A percentile compares a stretch with the other conserved stretches of the same genome.
Conservation (phyloP, 129 eudicot species). For the Lonicera japonica region DNA sequence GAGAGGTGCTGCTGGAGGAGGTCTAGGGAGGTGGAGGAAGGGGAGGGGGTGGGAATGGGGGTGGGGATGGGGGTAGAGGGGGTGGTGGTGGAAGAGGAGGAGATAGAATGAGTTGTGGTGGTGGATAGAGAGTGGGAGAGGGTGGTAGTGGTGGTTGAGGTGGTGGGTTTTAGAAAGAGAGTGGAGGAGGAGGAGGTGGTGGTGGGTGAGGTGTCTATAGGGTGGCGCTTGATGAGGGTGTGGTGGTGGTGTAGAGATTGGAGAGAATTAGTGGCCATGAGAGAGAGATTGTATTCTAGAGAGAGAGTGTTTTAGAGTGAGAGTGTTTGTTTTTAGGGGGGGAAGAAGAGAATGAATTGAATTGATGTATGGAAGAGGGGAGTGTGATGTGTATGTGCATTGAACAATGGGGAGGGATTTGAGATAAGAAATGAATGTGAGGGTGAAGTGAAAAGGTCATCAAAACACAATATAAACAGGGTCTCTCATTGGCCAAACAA, state of each 20-base stretch:
- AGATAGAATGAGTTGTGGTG: constrained; percentile 5
- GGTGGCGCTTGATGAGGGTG: constrained; percentile 29
- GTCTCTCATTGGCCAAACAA: constrained; percentile 37
- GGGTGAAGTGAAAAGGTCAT: constrained; percentile 18
- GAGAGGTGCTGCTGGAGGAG: constrained; percentile 43
- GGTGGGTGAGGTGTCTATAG: constrained; percentile 25
- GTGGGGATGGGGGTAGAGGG: constrained; percentile 13
- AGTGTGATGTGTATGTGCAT: not conserved
- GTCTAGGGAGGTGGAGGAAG: constrained; percentile 40
- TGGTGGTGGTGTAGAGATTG: constrained; percentile 50
- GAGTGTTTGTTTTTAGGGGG: not conserved
- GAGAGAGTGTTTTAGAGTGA: too few species aligned
- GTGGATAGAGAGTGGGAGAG: not conserved
- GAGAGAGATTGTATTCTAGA: not conserved
- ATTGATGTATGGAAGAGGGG: not conserved
- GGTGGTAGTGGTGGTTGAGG: too few species aligned
- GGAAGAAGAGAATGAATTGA: not conserved
- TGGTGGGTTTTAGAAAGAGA: constrained; percentile 25
- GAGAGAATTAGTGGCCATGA: constrained; percentile 70
- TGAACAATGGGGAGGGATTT: not conserved
- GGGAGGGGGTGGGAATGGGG: constrained; percentile 20
- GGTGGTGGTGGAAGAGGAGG: constrained; percentile 11
- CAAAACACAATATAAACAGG: constrained; percentile 17
- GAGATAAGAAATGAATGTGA: constrained; percentile 40
- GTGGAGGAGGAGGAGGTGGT: constrained; percentile 3